Conservation (phyloP, 2,329 filamentous ascomycete genomes). For the Colletotrichum magnum region DNA sequence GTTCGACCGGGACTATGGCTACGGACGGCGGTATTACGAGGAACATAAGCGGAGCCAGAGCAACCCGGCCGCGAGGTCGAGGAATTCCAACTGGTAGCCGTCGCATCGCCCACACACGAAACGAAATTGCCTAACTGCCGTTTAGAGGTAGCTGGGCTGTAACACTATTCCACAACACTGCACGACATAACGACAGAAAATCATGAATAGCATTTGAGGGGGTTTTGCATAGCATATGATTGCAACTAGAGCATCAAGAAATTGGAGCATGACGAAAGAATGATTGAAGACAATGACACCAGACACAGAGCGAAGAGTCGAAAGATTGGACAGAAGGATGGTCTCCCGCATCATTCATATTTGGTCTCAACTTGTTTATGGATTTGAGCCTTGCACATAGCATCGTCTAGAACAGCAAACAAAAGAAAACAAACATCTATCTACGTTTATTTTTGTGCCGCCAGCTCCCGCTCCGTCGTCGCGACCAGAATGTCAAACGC, state of each 20-base stretch:
- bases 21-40: constrained; percentile 21
- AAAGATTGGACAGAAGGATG: not conserved
- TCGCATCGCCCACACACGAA: not conserved
- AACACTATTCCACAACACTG: constrained; percentile 2
- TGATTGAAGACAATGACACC: not conserved
- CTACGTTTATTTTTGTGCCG: constrained; percentile 33
- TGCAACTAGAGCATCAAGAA: not conserved
- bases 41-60: constrained; percentile 33
- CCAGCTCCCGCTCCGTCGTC: constrained; percentile 70
- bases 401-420: constrained; percentile 42
- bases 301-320: constrained; percentile 6
- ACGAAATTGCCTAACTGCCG: no score
- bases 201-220: constrained; percentile 1
- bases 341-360: not conserved
- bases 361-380: not conserved
- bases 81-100: constrained; percentile 28
- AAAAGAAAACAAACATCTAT: constrained; percentile 45
- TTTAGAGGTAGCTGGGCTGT: not conserved
- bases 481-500: constrained; percentile 82
- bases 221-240: constrained; percentile 1
- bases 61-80: constrained; percentile 27
- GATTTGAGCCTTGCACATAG: not conserved
- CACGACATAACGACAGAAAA: constrained; percentile 9
- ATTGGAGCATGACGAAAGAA: constrained; percentile 1
- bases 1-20: constrained; percentile 25